Evolutionary conservation across 2,329 filamentous ascomycete species (phyloP).

Genomic region (Colletotrichum tropicale): DNA sequence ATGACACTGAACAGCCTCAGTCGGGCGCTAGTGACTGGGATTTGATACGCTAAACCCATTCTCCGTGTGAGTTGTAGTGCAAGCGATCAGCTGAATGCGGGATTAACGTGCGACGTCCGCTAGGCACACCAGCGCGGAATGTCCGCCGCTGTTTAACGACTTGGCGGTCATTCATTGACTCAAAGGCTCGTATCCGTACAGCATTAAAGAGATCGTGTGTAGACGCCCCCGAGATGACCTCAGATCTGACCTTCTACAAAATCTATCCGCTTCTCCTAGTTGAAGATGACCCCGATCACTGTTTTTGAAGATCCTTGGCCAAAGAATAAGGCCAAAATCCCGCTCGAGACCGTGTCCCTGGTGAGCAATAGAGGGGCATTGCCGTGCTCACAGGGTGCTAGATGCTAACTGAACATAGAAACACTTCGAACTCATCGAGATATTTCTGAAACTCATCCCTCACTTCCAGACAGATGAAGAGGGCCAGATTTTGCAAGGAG

Average conservation of each 20-base stretch:
- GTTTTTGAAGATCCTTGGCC: slow-evolving; percentile 9
- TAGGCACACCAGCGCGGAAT: neutral
- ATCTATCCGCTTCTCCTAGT: neutral
- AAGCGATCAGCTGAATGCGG: neutral
- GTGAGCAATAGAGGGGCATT: neutral
- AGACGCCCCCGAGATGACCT: too few relatives aligned
- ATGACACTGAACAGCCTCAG: neutral
- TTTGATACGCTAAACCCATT: neutral
- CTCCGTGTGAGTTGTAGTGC: neutral
- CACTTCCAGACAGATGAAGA: slow-evolving; percentile 7
- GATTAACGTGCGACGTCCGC: neutral
- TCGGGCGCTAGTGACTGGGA: neutral
- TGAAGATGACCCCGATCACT: neutral
- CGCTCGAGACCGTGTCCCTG: neutral
- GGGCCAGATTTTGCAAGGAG: slow-evolving; percentile 3
- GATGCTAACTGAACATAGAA: neutral
- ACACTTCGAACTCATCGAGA: slow-evolving; percentile 12
- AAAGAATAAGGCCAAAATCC: neutral
- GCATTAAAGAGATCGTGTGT: neutral
- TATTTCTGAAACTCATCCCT: slow-evolving; percentile 20
- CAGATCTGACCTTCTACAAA: neutral
- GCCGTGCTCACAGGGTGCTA: neutral
- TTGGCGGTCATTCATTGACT: neutral
- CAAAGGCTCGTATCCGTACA: neutral
- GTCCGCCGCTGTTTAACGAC: neutral